Percentiles rank a stretch among this genome's conserved stretches.
These are phyloP conservation scores for Tetrahymena malaccensis DNA, from an alignment of 73 alveolate species.

Conservation along the genomic window DNA sequence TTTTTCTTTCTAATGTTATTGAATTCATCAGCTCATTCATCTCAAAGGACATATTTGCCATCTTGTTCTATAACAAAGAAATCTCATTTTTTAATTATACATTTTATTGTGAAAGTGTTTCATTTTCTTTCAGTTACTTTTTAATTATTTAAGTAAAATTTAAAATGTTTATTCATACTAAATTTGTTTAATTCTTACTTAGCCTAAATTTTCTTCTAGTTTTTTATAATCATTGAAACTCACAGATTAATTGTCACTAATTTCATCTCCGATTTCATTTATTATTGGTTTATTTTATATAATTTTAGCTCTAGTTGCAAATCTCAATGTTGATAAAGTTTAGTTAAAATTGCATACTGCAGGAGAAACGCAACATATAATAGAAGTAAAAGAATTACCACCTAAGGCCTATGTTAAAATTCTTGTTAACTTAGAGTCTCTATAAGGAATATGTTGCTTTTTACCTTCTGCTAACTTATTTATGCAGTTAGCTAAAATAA, in stretches of 20 bases:
- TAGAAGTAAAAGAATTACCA: constrained; percentile 83
- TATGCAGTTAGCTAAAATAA: constrained; percentile 75
- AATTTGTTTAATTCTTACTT: background rate
- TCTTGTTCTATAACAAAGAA: background rate
- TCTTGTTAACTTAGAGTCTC: constrained; percentile 90
- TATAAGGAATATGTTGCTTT: constrained; percentile 76
- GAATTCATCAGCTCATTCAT: background rate
- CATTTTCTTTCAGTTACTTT: background rate
- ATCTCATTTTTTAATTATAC: background rate
- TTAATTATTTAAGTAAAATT: background rate
- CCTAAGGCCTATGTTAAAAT: constrained; percentile 83
- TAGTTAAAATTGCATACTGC: constrained; percentile 56
- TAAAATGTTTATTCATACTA: too few relatives aligned
- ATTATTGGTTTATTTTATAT: constrained; percentile 60
- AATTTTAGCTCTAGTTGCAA: constrained; percentile 85
- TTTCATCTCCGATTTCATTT: constrained; percentile 53
- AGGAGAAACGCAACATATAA: constrained; percentile 86
- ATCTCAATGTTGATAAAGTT: constrained; percentile 83
- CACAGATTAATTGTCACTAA: background rate
- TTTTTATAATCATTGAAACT: background rate
- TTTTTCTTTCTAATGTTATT: background rate
- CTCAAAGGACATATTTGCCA: background rate
- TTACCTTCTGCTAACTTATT: constrained; percentile 73
- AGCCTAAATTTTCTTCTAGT: background rate
- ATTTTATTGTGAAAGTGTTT: background rate